Evolutionary conservation across 1,284 basidiomycete species (phyloP).

Genomic region (Pseudozyma thailandica): DNA sequence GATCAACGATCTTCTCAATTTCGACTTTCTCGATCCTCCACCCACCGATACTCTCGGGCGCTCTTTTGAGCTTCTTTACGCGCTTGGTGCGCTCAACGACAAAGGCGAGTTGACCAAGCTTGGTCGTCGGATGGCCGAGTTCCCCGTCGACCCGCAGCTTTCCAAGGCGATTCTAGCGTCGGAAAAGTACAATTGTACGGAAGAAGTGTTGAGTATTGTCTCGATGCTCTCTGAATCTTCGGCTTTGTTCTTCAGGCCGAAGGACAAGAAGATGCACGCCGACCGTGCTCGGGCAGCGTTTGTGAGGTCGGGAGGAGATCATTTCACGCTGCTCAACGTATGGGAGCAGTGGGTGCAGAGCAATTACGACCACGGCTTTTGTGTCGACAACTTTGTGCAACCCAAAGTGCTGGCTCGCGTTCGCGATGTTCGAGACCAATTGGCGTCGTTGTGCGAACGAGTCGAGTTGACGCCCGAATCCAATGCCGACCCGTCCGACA

Average conservation of each 20-base stretch:
- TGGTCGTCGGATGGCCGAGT: slow-evolving; percentile 96
- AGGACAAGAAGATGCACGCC: slow-evolving; percentile 75
- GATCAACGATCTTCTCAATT: slow-evolving; percentile 75
- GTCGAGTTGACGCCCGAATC: slow-evolving; percentile 90
- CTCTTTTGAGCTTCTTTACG: slow-evolving; percentile 91
- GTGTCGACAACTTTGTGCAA: slow-evolving; percentile 86
- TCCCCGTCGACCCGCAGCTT: slow-evolving; percentile 97
- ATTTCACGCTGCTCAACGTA: slow-evolving; percentile 94
- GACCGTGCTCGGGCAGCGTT: slow-evolving; percentile 95
- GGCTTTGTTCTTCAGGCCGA: slow-evolving; percentile 94
- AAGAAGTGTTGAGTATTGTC: slow-evolving; percentile 96
- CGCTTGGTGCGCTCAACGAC: slow-evolving; percentile 94
- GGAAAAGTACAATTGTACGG: slow-evolving; percentile 93
- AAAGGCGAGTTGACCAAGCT: slow-evolving; percentile 94
- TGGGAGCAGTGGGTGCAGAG: slow-evolving; percentile 99
- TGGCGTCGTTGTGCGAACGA: slow-evolving; percentile 92
- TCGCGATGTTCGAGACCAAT: slow-evolving; percentile 92
- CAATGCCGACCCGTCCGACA: slow-evolving; percentile 89
- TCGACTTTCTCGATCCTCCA: slow-evolving; percentile 76
- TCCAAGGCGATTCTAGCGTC: slow-evolving; percentile 95
- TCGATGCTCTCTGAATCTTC: slow-evolving; percentile 96
- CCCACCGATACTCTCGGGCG: slow-evolving; percentile 98
- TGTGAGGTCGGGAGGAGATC: slow-evolving; percentile 92
- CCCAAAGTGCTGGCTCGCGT: slow-evolving; percentile 94
- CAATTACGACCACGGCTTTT: slow-evolving; percentile 76